Evolutionary conservation across 108 stramenopile species (phyloP).

Genomic region (Pseudonitzschia multiseries): DNA sequence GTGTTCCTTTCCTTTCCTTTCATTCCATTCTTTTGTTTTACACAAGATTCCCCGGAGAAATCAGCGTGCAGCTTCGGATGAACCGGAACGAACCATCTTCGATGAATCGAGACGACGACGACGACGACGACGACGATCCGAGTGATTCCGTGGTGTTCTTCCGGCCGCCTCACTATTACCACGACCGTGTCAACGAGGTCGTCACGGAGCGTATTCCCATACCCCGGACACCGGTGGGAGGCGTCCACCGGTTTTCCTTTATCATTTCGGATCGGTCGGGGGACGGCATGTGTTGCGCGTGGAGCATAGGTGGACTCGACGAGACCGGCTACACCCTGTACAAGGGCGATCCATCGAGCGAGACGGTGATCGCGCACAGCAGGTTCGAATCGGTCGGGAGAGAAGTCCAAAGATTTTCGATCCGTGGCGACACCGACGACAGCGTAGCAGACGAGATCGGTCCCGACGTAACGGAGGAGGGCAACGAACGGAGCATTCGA

Average conservation of each 20-base stretch:
- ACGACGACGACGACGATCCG: too few relatives aligned
- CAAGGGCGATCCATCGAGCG: constrained; percentile 16
- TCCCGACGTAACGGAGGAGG: too few relatives aligned
- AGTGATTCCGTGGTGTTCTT: constrained; percentile 31
- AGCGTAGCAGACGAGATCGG: neutral
- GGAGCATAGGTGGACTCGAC: neutral
- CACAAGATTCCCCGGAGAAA: constrained; percentile 26
- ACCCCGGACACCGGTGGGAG: neutral
- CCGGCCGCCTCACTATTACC: constrained; percentile 32
- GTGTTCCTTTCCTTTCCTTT: too few relatives aligned
- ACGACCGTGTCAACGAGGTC: constrained; percentile 10
- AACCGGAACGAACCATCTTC: neutral
- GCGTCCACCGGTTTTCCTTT: constrained; percentile 22
- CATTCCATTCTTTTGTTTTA: neutral
- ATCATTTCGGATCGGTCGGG: constrained; percentile 32
- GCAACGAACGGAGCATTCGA: neutral
- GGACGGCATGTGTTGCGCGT: constrained; percentile 43
- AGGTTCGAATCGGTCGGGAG: constrained; percentile 8
- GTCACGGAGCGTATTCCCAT: constrained; percentile 30
- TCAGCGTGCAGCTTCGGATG: constrained; percentile 29
- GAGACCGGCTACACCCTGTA: constrained; percentile 34
- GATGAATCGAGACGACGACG: neutral
- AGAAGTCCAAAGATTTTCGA: constrained; percentile 20
- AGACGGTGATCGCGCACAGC: constrained; percentile 14
- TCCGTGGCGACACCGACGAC: constrained; percentile 1